Evolutionary conservation across 2,329 filamentous ascomycete genomes (phyloP).

Genomic region (Cordyceps tenuipes): DNA sequence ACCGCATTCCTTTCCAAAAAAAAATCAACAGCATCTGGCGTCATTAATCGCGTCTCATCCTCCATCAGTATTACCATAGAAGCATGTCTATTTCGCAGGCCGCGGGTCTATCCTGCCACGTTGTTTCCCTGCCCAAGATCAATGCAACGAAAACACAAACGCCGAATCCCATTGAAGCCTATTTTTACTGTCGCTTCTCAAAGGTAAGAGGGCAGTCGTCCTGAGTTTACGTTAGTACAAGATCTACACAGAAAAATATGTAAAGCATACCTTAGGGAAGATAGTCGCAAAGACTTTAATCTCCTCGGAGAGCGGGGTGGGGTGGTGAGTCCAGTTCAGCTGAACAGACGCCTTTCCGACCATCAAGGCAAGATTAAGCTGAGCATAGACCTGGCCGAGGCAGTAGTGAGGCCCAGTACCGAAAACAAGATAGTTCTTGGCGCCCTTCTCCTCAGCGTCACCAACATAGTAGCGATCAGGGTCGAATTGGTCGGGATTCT

Average conservation of each 20-base stretch:
- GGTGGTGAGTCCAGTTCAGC: conserved; percentile 83
- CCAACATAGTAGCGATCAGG: conserved; percentile 88
- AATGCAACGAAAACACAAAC: background rate
- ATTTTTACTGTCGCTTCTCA: conserved; percentile 41
- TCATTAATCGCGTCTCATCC: background rate
- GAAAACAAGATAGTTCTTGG: conserved; percentile 96
- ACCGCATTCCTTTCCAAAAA: conserved; percentile 6
- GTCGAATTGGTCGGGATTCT: conserved; percentile 79
- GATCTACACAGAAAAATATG: background rate
- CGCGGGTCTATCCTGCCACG: background rate
- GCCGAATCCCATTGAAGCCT: background rate
- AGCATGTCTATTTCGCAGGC: background rate
- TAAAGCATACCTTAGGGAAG: conserved; percentile 76
- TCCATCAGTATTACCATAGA: background rate
- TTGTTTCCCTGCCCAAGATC: background rate
- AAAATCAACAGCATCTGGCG: background rate
- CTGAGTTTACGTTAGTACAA: conserved; percentile 35
- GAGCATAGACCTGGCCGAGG: conserved; percentile 85
- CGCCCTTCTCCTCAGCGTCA: conserved; percentile 72
- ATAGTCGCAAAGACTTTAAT: conserved; percentile 99
- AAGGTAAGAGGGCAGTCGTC: conserved; percentile 80
- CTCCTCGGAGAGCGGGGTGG: conserved; percentile 77
- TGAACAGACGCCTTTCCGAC: conserved; percentile 82
- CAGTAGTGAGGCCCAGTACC: conserved; percentile 96
- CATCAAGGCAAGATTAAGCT: conserved; percentile 80